A percentile compares a stretch with the other conserved stretches of the same genome.
These are phyloP conservation scores for Citrus reticulata DNA, from an alignment of 345 rosid genomes.

Conservation along the genomic window DNA sequence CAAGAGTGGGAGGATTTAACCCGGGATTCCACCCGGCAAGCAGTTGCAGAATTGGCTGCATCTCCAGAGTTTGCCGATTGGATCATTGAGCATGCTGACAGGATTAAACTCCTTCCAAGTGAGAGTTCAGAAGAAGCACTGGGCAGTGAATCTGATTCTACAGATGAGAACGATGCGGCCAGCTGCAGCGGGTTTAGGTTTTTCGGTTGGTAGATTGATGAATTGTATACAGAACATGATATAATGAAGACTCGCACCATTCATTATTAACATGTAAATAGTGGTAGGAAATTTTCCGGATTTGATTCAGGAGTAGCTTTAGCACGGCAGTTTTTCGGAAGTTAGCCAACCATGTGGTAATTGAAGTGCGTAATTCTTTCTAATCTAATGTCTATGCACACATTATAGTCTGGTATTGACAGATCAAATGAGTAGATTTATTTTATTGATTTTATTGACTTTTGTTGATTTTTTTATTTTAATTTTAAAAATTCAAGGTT, in stretches of 20 bases:
- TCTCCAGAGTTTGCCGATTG: slow-evolving; percentile 75
- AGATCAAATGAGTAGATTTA: too few species aligned
- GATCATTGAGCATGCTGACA: slow-evolving; percentile 65
- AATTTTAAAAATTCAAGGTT: too few species aligned
- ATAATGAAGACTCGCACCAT: neutral
- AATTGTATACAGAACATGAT: neutral
- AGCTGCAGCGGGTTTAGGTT: slow-evolving; percentile 31
- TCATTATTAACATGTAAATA: neutral
- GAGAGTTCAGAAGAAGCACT: slow-evolving; percentile 51
- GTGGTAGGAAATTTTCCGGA: neutral
- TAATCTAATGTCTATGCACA: neutral
- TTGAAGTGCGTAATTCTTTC: too few species aligned
- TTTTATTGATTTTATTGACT: too few species aligned
- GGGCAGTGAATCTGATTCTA: slow-evolving; percentile 63
- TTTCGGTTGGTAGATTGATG: slow-evolving; percentile 35
- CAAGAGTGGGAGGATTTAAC: slow-evolving; percentile 80
- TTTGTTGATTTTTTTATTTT: too few species aligned
- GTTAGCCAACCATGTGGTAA: neutral
- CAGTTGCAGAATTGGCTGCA: slow-evolving; percentile 62
- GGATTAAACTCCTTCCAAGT: slow-evolving; percentile 55
- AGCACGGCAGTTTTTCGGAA: neutral
- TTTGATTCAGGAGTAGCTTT: neutral
- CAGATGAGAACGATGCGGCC: slow-evolving; percentile 33
- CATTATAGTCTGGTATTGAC: too few species aligned
- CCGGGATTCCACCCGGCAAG: slow-evolving; percentile 56